Evolutionary conservation across 805 yeast species (phyloP).

Genomic region (Wickerhamiella bombiphila): DNA sequence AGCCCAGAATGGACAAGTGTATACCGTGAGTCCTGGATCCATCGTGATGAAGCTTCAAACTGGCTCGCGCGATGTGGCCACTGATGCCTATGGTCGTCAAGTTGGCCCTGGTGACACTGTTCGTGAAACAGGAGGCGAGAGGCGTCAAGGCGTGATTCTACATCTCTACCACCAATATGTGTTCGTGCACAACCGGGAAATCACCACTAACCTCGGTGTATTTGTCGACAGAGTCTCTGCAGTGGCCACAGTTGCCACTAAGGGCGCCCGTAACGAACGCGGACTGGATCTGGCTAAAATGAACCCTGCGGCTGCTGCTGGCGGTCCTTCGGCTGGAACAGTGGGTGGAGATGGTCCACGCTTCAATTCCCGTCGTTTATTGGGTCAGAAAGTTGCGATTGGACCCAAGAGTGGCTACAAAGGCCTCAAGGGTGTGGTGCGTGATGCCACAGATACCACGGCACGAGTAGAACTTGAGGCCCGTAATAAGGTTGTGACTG

Average conservation of each 20-base stretch:
- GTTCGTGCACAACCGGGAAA: constrained; percentile 67
- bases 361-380: constrained; percentile 27
- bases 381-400: constrained; percentile 75
- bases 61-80: constrained; percentile 58
- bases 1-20: constrained; percentile 64
- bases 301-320: constrained; percentile 50
- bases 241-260: constrained; percentile 72
- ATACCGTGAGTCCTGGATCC: constrained; percentile 63
- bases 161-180: constrained; percentile 72
- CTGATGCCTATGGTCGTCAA: constrained; percentile 75
- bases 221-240: constrained; percentile 65
- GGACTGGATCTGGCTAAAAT: constrained; percentile 62
- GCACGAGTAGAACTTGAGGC: constrained; percentile 93
- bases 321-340: constrained; percentile 21
- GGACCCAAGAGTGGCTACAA: constrained; percentile 83
- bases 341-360: constrained; percentile 1
- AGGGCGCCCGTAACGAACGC: constrained; percentile 51
- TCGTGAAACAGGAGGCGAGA: constrained; percentile 69
- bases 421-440: constrained; percentile 85
- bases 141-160: constrained; percentile 74
- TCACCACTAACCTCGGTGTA: constrained; percentile 78
- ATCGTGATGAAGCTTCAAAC: constrained; percentile 55
- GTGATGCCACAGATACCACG: constrained; percentile 80
- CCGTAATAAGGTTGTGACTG: constrained; percentile 73
- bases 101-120: constrained; percentile 85